Evolutionary conservation across 176 grass and related monocot genomes (phyloP), one percentile per base, ranked within the genome.

Genomic region (Thinopyrum elongatum): DNA sequence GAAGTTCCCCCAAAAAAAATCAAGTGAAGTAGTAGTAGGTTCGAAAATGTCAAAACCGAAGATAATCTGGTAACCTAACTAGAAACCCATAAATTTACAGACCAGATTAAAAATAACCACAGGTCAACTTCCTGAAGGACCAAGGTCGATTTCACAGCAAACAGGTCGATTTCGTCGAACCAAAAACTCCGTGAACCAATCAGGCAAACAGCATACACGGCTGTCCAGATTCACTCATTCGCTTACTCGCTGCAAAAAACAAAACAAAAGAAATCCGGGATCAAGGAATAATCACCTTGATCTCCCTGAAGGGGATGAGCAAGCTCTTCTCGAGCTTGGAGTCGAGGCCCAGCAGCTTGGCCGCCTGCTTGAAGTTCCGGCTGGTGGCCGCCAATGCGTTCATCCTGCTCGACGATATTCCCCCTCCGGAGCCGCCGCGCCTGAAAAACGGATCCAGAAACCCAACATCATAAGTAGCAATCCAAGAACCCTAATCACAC

Each of bases 261-360:
- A 21, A 10, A 72, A 6, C 17, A 10, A 47, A 14, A 44, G 4
- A 12, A 23, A 49, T 2, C 19, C 27, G n/a, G 66, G 9, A 19
- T 73, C 74, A 35, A 15, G 44, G 13, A 15, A 15, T 10, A 47
- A 47, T 79, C 84, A 93, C 94, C 91, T 93, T 95, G 84, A 95
- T 95, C 89, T 95, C 94, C 81, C 94, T 91, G 87, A 95, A 95
- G 10, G 94, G 94, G 64, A 95, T 95, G 57, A 95, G 89, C 84
- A 95, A 55, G 86, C 94, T 95, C 87, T 88, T 95, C 68, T 95
- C 91, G 2, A 93, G 85, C 89, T 93, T 95, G 63, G 94, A 91
- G 87, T 95, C 94, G 11, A 95, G 84, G 9, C 89, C 89, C 84
- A 95, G 83, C 63, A 95, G 74, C 85, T 93, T 95, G 84, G 91